Evolutionary conservation across 768 basidiomycete species (phyloP).

Genomic region (Tricholoma furcatifolium): DNA sequence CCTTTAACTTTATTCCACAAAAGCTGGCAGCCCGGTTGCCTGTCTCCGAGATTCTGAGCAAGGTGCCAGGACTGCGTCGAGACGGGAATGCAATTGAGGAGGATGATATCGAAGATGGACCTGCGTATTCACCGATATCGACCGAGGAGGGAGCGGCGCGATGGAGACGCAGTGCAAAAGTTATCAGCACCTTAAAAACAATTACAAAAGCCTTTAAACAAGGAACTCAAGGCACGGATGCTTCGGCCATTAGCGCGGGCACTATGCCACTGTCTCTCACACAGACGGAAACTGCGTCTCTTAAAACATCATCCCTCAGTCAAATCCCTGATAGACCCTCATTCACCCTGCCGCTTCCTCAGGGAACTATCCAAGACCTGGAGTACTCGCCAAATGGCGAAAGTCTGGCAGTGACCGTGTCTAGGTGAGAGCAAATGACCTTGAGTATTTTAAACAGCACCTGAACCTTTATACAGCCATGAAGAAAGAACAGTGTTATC

Average conservation of each 20-base stretch:
- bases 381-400: constrained; percentile 15
- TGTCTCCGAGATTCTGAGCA: constrained; percentile 1
- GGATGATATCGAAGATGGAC: background rate
- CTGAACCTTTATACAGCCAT: constrained; percentile 6
- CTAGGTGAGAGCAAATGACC: background rate
- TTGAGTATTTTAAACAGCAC: background rate
- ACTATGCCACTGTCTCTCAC: background rate
- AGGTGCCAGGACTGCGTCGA: background rate
- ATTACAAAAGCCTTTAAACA: background rate
- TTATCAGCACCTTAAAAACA: background rate
- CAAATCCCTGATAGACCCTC: constrained; percentile 2
- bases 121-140: background rate
- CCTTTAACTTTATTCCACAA: constrained; percentile 5
- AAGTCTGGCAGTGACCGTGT: constrained; percentile 8
- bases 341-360: background rate
- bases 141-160: background rate
- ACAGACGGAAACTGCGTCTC: background rate
- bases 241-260: background rate
- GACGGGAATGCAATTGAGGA: background rate
- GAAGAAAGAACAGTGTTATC: background rate
- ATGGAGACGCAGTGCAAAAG: background rate
- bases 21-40: constrained; percentile 1
- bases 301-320: background rate
- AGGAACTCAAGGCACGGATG: background rate
- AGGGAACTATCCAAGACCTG: constrained; percentile 11